phyloP scores from a whole-genome alignment of 2,329 filamentous ascomycete genomes.

The Podosphaera aphanis region DNA sequence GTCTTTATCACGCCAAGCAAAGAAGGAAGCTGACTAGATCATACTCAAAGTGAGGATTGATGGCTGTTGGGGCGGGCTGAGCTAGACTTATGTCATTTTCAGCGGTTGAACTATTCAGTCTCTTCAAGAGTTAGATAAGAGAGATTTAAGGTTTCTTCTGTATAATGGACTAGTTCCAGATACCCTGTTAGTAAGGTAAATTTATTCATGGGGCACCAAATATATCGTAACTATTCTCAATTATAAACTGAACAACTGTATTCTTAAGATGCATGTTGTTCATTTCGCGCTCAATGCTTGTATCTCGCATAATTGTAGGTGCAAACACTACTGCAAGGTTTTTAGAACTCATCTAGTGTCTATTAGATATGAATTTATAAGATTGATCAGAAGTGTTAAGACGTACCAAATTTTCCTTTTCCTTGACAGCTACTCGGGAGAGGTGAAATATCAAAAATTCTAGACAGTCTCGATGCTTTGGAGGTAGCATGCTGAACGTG shows the following conservation, averaged over 20 bases:
- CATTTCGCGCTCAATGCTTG: slow-evolving; percentile 80
- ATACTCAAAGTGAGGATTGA: too few species aligned
- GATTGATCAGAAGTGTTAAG: background rate
- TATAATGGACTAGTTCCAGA: background rate
- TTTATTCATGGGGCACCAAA: slow-evolving; percentile 25
- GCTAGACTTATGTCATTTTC: too few species aligned
- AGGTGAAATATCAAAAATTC: slow-evolving; percentile 91
- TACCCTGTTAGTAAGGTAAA: background rate
- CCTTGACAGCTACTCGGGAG: slow-evolving; percentile 58
- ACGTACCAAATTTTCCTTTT: slow-evolving; percentile 62
- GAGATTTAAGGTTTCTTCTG: background rate
- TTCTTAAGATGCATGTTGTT: slow-evolving; percentile 91
- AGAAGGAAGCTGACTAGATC: too few species aligned
- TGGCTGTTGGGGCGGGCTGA: too few species aligned
- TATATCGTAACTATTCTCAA: slow-evolving; percentile 69
- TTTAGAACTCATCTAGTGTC: slow-evolving; percentile 64
- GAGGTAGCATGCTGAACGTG: slow-evolving; percentile 57
- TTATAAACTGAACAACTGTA: slow-evolving; percentile 70
- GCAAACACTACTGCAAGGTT: slow-evolving; percentile 95
- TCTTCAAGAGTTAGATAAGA: background rate
- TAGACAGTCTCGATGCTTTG: slow-evolving; percentile 66
- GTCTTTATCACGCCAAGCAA: too few species aligned
- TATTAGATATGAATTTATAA: slow-evolving; percentile 8
- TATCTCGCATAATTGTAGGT: slow-evolving; percentile 86
- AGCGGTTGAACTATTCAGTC: too few species aligned